Base-by-base conservation (phyloP, 768 basidiomycete genomes). In the Serendipita indica region DNA sequence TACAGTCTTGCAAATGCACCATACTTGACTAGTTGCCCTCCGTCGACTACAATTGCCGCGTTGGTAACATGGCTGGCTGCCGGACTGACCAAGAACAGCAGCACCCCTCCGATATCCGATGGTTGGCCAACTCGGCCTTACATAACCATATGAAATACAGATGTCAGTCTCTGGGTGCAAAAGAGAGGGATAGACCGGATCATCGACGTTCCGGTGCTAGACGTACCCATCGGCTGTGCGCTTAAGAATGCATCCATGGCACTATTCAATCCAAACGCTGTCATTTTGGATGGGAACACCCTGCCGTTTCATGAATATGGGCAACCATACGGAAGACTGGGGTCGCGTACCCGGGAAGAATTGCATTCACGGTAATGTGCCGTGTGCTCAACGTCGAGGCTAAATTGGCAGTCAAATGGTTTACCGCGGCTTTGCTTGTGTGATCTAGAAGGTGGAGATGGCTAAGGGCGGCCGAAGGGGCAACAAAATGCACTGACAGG, bases 241-340 rank as follows among this genome's bases (percentile, higher is more conserved):
- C 72, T 73, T 60, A 86, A 76, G 5, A 64, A 70, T 22, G 77
- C 75, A 60, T 78, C 77, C 4, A 83, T 82, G 2, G 69, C 69
- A 1, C 66, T 73, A 63, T 79, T 77, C 63, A 87, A 70, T 2
- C 80, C 83, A 54, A 73, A 87, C 0, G 84, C 79, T 1, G 88
- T 89, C 87, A 91, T 89, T 72, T 84, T 88, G 45, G 83, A 84
- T 0, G 85, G 86, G 72, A 86, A 91, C 12, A 88, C 70, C 1
- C 83, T 83, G 62, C 3, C 35, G 35, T 10, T 37, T 18, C 10
- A 25, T 43, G 7, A 43, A n/a, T 43, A n/a, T 43, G 41, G 7
- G 41, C 18, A 25, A 43, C 27, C 41, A 6, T 18, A 18, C 41
- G 16, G 6, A 43, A n/a, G 5, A 0, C 18, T 12, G 2, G 30